Conservation (phyloP, 2,329 filamentous ascomycete genomes). For the Chaetomiaceae sp. region DNA sequence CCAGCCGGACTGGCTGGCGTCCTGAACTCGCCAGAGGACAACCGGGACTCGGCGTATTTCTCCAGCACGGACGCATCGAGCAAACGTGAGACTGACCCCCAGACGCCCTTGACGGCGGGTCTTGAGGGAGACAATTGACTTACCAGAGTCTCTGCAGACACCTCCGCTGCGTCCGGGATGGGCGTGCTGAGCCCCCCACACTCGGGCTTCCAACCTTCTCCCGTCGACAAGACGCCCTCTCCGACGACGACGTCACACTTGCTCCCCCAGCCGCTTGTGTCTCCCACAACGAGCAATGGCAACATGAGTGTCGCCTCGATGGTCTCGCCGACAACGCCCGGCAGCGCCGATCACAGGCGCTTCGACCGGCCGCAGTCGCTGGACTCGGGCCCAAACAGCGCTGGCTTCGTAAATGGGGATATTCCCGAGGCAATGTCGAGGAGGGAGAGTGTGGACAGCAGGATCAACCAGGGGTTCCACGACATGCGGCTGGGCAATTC, state of each 20-base stretch:
- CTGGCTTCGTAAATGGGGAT: constrained; percentile 31
- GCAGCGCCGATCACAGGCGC: constrained; percentile 40
- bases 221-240: constrained; percentile 59
- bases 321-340: constrained; percentile 55
- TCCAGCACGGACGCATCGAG: constrained; percentile 47
- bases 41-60: constrained; percentile 51
- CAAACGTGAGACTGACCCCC: constrained; percentile 41
- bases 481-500: constrained; percentile 66
- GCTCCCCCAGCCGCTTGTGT: constrained; percentile 50
- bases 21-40: constrained; percentile 47
- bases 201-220: constrained; percentile 48
- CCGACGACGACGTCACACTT: constrained; percentile 49
- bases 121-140: constrained; percentile 19
- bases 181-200: constrained; percentile 39
- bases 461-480: constrained; percentile 67
- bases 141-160: constrained; percentile 34
- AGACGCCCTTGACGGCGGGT: background rate
- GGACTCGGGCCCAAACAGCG: constrained; percentile 36
- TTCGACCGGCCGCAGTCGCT: constrained; percentile 41
- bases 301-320: constrained; percentile 65
- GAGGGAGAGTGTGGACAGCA: constrained; percentile 75
- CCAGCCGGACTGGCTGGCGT: constrained; percentile 48
- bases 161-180: constrained; percentile 43
- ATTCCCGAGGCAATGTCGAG: constrained; percentile 50
- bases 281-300: constrained; percentile 51